These are phyloP conservation scores for Blastocystis sp. DNA, from an alignment of 352 stramenopile species.

Conservation along the genomic window DNA sequence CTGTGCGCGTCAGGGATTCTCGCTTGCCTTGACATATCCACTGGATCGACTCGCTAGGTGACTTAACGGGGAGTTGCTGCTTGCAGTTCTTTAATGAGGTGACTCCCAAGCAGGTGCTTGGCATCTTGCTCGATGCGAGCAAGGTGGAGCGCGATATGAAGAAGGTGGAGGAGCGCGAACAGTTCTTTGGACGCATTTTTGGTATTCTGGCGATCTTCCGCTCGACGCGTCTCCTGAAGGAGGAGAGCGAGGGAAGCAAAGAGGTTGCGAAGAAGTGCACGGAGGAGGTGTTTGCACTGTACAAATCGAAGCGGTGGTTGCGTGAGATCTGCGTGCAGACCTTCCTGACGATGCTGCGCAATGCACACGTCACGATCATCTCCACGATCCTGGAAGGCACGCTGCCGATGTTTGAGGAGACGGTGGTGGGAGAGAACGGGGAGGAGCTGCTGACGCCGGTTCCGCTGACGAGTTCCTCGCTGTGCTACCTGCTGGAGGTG, in stretches of 20 bases:
- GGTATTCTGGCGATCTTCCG: constrained; percentile 27
- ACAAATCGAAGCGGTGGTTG: background rate
- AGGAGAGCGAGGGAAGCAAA: background rate
- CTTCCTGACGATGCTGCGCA: background rate
- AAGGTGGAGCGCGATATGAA: constrained; percentile 29
- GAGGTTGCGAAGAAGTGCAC: background rate
- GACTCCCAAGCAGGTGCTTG: background rate
- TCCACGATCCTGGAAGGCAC: background rate
- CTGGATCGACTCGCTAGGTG: background rate
- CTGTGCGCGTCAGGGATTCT: constrained; percentile 40
- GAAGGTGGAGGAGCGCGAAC: constrained; percentile 6
- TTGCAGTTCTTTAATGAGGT: constrained; percentile 37
- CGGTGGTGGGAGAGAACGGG: background rate
- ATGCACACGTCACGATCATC: background rate
- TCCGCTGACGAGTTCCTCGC: background rate
- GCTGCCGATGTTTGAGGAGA: background rate
- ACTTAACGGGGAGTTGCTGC: background rate
- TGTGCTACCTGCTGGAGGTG: background rate
- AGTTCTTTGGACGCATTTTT: constrained; percentile 17
- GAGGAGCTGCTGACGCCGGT: constrained; percentile 1
- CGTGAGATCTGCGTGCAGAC: background rate
- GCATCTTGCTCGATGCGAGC: background rate
- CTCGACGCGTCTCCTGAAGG: background rate
- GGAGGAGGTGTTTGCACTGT: background rate
- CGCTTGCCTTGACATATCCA: constrained; percentile 39